Base-by-base conservation (phyloP, 2,329 filamentous ascomycete genomes). In the Monosporascus sp. region DNA sequence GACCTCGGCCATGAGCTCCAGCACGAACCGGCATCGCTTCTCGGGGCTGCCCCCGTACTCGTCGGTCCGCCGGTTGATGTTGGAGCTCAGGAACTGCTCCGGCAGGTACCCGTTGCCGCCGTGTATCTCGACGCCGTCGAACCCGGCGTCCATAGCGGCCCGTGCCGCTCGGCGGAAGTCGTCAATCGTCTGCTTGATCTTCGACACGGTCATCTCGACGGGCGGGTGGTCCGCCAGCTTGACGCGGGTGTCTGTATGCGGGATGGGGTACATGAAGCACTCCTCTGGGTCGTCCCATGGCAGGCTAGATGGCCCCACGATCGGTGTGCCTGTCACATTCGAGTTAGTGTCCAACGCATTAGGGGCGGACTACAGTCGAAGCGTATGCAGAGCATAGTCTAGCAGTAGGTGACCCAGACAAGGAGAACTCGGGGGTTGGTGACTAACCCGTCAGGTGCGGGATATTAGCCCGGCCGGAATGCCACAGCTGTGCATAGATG, bases 401-500 rank as follows among this genome's bases (percentile, higher is more conserved):
- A 35, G 31, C 31, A 35, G 31, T 5, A 35, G 14, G 31, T 4
- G 31, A 9, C 31, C 9, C 11, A 35, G 31, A 14, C 31, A 35
- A 35, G 28, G 9, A 5, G 31, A 35, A 5, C 11, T 35, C 5
- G 9, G 9, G 9, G 9, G 2, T 9, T 14, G 31, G 5, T 14
- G 31, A 35, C 57, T 56, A 11, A 58, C 41, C n/a, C 7, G 58
- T 58, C 38, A 59, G 54, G 26, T 60, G 52, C 22, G 58, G 60
- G 6, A 61, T 51, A 14, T 56, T 60, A 7, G 61, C 62, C 20
- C 84, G 76, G 5, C 85, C 84, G 0, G 84, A 66, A 1, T 78
- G 78, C 81, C 82, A 86, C 2, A 87, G 69, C 65, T 87, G 84
- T 5, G 77, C 61, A 68, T 76, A 86, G 56, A 86, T 82, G 60